phyloP scores from a whole-genome alignment of 2,329 filamentous ascomycete genomes.

The Neonectria punicea region DNA sequence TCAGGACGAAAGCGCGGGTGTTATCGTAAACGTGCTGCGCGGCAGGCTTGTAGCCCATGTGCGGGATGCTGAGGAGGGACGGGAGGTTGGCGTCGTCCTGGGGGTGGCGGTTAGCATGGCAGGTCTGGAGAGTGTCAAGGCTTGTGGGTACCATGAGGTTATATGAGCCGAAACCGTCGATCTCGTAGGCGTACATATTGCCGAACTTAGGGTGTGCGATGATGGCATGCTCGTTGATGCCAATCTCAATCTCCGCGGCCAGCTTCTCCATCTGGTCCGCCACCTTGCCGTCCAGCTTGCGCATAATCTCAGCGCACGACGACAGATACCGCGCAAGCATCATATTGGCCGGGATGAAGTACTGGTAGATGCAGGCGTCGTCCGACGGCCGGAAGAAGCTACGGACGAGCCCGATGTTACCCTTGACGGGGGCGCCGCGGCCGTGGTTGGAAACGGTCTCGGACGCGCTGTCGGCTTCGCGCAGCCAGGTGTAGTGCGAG shows the following conservation, averaged over 20 bases:
- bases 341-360: constrained; percentile 91
- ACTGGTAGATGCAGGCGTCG: constrained; percentile 86
- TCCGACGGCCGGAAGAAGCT: constrained; percentile 93
- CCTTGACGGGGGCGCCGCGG: constrained; percentile 81
- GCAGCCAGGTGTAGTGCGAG: constrained; percentile 79
- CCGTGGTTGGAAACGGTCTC: constrained; percentile 85
- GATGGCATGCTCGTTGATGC: constrained; percentile 76
- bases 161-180: constrained; percentile 72
- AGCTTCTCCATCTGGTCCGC: constrained; percentile 67
- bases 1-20: constrained; percentile 79
- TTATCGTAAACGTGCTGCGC: constrained; percentile 75
- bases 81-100: constrained; percentile 72
- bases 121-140: background rate
- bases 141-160: constrained; percentile 62
- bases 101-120: constrained; percentile 6
- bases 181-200: constrained; percentile 74
- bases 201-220: constrained; percentile 70
- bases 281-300: constrained; percentile 59
- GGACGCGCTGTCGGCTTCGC: constrained; percentile 76
- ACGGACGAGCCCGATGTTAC: constrained; percentile 82
- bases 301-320: constrained; percentile 58
- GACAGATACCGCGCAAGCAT: constrained; percentile 76
- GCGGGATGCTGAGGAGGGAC: constrained; percentile 68
- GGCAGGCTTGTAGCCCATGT: constrained; percentile 66
- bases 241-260: constrained; percentile 67